Conservation (phyloP, 768 basidiomycete species). For the Suillus tomentosus region DNA sequence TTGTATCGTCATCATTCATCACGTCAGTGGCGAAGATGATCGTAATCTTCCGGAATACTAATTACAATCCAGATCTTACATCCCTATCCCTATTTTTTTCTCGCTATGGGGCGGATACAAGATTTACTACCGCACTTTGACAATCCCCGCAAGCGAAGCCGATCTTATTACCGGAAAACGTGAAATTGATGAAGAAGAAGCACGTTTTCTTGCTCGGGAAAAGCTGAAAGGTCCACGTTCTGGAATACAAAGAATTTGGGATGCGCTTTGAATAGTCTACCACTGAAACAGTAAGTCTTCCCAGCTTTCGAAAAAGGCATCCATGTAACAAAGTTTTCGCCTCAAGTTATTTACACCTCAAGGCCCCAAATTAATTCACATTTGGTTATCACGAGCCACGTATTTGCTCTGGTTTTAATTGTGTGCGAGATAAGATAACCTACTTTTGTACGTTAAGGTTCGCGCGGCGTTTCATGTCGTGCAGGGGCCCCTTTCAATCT, state of each 20-base stretch:
- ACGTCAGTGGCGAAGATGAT: slow-evolving; percentile 44
- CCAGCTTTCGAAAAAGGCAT: not conserved
- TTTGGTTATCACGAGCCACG: not conserved
- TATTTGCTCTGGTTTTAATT: not conserved
- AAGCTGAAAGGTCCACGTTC: slow-evolving; percentile 39
- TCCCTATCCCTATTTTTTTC: slow-evolving; percentile 22
- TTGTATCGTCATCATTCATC: slow-evolving; percentile 57
- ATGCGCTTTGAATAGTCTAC: slow-evolving; percentile 3
- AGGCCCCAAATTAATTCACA: not conserved
- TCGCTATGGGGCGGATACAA: slow-evolving; percentile 22
- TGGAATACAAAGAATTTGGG: slow-evolving; percentile 16
- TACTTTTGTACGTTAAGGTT: slow-evolving; percentile 4
- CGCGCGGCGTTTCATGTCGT: not conserved
- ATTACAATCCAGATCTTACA: slow-evolving; percentile 16
- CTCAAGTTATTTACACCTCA: not conserved
- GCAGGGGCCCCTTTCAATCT: not conserved
- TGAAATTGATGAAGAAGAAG: slow-evolving; percentile 65
- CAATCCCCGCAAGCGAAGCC: slow-evolving; percentile 45
- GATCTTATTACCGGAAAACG: slow-evolving; percentile 62
- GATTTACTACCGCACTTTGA: slow-evolving; percentile 24
- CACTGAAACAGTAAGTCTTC: not conserved
- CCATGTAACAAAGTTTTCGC: not conserved
- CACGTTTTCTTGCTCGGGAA: slow-evolving; percentile 48
- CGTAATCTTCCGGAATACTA: slow-evolving; percentile 10
- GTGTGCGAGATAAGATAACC: slow-evolving; percentile 4